These are phyloP conservation scores for Drechslerella coelobrocha DNA, from an alignment of 2,329 filamentous ascomycete genomes.

Conservation along the genomic window DNA sequence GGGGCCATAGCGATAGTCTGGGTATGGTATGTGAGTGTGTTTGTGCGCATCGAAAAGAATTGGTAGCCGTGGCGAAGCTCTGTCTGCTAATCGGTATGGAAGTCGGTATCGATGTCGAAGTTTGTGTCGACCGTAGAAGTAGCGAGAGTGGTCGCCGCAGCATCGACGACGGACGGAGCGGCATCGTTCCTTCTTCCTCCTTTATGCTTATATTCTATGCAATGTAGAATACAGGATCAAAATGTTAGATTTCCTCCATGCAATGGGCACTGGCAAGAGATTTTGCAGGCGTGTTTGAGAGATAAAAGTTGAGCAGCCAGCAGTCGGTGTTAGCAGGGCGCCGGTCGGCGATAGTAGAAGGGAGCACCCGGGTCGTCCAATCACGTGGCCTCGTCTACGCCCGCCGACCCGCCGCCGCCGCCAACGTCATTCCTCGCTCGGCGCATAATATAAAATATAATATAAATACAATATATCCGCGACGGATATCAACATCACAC, in stretches of 20 bases:
- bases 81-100: background rate
- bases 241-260: too few species aligned
- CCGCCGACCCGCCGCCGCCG: too few species aligned
- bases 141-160: background rate
- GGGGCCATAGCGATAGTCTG: background rate
- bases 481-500: background rate
- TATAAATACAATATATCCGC: too few species aligned
- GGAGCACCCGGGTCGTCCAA: background rate
- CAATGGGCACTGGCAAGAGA: background rate
- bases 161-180: slow-evolving; percentile 32
- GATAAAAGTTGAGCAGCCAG: background rate
- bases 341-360: background rate
- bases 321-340: background rate
- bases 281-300: background rate
- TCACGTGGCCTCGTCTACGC: background rate
- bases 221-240: too few species aligned
- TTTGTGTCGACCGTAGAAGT: background rate
- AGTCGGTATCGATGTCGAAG: background rate
- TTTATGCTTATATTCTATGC: background rate
- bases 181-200: slow-evolving; percentile 8
- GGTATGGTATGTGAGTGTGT: background rate
- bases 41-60: too few species aligned
- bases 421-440: background rate
- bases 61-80: background rate
- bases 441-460: too few species aligned